Conservation (phyloP, 352 stramenopile species). For the Globisporangium canariense region DNA sequence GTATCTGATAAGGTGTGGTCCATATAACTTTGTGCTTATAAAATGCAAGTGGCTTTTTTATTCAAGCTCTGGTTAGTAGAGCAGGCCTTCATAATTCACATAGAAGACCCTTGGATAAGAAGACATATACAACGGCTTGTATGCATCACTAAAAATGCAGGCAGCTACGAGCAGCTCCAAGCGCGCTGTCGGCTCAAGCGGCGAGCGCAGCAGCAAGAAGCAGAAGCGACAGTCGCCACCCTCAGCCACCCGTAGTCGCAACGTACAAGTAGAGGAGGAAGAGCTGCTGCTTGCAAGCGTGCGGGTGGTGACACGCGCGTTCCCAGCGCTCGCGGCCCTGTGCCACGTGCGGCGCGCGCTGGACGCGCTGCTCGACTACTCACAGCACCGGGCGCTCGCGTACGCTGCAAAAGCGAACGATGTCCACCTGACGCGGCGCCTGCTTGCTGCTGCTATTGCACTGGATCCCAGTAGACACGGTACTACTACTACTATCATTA, state of each 20-base stretch:
- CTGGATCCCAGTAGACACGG: no score
- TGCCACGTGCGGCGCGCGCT: background rate
- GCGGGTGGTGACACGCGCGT: background rate
- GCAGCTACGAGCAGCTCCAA: no score
- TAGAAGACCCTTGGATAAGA: no score
- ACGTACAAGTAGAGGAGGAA: background rate
- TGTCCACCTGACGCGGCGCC: background rate
- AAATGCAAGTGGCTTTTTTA: no score
- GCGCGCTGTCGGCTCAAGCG: no score
- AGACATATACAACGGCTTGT: no score
- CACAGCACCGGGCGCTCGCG: conserved; percentile 1
- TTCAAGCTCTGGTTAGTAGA: no score
- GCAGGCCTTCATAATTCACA: no score
- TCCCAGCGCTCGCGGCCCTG: background rate
- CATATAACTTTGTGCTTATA: no score
- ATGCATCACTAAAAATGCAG: no score
- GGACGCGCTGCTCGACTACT: conserved; percentile 3
- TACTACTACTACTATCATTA: background rate
- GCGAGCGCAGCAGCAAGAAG: background rate
- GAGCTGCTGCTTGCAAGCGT: background rate
- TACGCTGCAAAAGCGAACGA: background rate
- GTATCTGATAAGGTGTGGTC: no score
- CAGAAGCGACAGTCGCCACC: background rate
- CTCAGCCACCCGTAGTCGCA: background rate
- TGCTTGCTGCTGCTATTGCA: conserved; percentile 4